phyloP scores from a whole-genome alignment of 2,329 filamentous ascomycete species.

The Boeremia exigua region DNA sequence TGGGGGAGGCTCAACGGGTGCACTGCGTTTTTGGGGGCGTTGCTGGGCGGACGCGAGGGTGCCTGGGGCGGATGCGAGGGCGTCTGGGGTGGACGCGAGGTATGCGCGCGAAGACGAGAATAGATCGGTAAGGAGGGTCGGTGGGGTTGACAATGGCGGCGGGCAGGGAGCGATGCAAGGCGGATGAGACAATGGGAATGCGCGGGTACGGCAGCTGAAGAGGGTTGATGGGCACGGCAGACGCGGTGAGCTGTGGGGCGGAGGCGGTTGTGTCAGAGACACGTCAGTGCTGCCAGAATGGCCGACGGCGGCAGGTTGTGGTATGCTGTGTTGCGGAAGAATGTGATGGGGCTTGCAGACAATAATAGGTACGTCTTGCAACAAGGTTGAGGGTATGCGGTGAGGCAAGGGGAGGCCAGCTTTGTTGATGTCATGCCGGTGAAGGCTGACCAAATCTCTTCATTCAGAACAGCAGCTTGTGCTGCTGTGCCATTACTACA shows the following conservation, averaged over 20 bases:
- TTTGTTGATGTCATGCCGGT: slow-evolving; percentile 11
- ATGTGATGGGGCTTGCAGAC: slow-evolving; percentile 13
- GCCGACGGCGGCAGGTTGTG: slow-evolving; percentile 5
- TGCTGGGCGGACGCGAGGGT: too few relatives aligned
- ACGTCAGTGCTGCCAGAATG: slow-evolving; percentile 14
- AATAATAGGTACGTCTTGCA: not conserved
- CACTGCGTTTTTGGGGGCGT: slow-evolving; percentile 9
- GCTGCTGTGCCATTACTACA: slow-evolving; percentile 27
- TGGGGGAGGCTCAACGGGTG: slow-evolving; percentile 4
- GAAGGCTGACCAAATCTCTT: slow-evolving; percentile 20
- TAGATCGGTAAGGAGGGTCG: slow-evolving; percentile 2
- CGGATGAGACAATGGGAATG: slow-evolving; percentile 1
- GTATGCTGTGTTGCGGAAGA: slow-evolving; percentile 2
- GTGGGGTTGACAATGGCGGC: slow-evolving; percentile 4
- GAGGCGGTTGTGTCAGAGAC: not conserved
- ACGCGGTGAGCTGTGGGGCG: not conserved
- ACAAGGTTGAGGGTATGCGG: not conserved
- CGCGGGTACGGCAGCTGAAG: slow-evolving; percentile 1
- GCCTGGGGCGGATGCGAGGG: too few relatives aligned
- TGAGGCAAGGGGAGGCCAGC: not conserved
- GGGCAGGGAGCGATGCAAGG: slow-evolving; percentile 8
- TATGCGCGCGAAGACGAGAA: not conserved
- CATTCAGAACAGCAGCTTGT: slow-evolving; percentile 18
- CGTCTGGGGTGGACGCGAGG: not conserved
- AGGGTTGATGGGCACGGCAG: slow-evolving; percentile 7